Conservation (phyloP, 306 rosid species). For the Carpinus fangiana region DNA sequence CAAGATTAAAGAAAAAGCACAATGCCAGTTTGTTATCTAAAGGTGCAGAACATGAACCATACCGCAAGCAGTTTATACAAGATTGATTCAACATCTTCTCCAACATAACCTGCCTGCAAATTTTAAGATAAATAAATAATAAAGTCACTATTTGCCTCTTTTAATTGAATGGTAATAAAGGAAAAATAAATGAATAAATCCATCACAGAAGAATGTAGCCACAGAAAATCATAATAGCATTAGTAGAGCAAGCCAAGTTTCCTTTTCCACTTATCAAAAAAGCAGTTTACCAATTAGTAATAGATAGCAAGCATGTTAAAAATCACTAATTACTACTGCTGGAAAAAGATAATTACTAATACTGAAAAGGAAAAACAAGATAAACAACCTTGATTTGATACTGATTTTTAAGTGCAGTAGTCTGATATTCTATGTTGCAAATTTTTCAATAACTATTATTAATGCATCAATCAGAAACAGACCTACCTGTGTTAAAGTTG, state of each 20-base stretch:
- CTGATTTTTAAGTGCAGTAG: neutral
- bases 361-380: neutral
- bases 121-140: constrained; percentile 13
- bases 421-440: neutral
- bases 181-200: neutral
- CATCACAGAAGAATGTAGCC: constrained; percentile 13
- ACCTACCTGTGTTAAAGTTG: constrained; percentile 93
- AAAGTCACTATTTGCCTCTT: constrained; percentile 13
- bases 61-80: constrained; percentile 87
- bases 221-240: constrained; percentile 5
- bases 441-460: constrained; percentile 19
- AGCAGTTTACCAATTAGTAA: constrained; percentile 2
- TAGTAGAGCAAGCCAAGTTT: constrained; percentile 4
- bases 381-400: neutral
- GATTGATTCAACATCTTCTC: constrained; percentile 96
- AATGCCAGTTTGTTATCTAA: constrained; percentile 8
- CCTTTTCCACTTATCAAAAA: neutral
- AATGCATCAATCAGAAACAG: constrained; percentile 20
- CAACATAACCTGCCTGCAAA: constrained; percentile 98
- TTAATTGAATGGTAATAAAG: constrained; percentile 27
- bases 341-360: neutral
- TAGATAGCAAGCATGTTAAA: constrained; percentile 12
- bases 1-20: neutral
- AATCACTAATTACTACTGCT: neutral
- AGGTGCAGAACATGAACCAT: constrained; percentile 34